Evolutionary conservation across 305 asterid genomes (phyloP), one percentile per base, ranked within the genome.

Genomic region (Rubia balearica): DNA sequence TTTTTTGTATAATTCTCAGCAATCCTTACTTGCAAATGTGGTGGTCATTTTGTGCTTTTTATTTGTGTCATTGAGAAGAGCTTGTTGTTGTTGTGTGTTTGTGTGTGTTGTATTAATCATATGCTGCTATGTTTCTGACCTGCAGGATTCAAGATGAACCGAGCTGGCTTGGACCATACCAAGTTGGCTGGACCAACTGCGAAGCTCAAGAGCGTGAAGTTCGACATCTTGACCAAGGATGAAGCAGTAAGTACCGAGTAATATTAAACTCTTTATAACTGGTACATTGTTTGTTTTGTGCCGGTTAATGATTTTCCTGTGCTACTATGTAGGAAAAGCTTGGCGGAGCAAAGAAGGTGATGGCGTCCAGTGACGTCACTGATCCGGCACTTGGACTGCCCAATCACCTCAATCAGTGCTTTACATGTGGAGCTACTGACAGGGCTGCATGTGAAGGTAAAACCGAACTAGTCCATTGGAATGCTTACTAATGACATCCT

Each of bases 371-470:
- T 74, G 97, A 95, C 78, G 98, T 95, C 72, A 86, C 94, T 22
- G 96, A 86, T 85, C 92, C 97, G 60, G 87, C 97, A 14, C 70
- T 91, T 41, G 98, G 97, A 71, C 79, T 91, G 57, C 98, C 98
- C 10, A 82, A 89, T 76, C 66, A 60, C 46, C 78, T 80, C 64
- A 71, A 78, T 9, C 87, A 91, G 69, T 95, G 99, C 73, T 59
- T 43, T 41, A 90, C 98, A 62, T 95, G 99, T 77, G 98, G 98
- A 36, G 90, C 96, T 19, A 83, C 76, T 76, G 75, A 64, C 70
- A 42, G 81, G 62, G 90, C 69, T 81, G 89, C 82, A 48, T 92
- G 97, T 81, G 99, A 95, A 90, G 99, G 99, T 95, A 79, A 71
- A 30, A 60, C 65, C 51, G 66, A 74, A 71, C 72, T 33, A 66